phyloP scores from a whole-genome alignment of 2,329 filamentous ascomycete species.

The Davidsoniella eucalypti region DNA sequence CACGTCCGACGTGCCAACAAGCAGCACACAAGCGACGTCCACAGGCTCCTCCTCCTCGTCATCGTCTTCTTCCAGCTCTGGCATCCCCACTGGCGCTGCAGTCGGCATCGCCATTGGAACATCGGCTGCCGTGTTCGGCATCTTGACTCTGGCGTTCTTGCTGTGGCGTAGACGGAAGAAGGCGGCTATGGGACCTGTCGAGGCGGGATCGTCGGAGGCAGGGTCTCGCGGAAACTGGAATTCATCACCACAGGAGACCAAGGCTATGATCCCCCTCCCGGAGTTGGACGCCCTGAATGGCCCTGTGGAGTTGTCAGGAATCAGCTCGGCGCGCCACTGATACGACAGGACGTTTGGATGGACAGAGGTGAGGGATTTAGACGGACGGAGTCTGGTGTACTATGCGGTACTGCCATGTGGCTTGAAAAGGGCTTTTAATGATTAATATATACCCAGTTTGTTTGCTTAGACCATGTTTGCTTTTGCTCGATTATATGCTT shows the following conservation, averaged over 20 bases:
- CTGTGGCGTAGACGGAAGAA: not conserved
- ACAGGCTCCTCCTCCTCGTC: not conserved
- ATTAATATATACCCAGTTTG: no score
- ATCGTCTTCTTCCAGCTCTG: not conserved
- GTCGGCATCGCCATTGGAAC: constrained; percentile 14
- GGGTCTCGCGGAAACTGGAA: not conserved
- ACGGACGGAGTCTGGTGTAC: no score
- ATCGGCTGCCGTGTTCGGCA: constrained; percentile 6
- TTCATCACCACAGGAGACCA: not conserved
- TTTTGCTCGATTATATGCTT: no score
- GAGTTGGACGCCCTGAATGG: not conserved
- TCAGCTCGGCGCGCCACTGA: no score
- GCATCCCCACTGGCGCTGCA: constrained; percentile 5
- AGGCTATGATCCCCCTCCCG: not conserved
- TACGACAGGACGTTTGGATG: no score
- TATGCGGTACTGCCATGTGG: no score
- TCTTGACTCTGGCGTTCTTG: not conserved
- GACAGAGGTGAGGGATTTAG: no score
- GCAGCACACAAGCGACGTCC: not conserved
- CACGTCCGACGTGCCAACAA: not conserved
- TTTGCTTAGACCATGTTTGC: no score
- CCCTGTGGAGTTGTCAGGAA: not conserved
- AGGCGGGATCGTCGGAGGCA: constrained; percentile 17
- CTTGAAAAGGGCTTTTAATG: no score
- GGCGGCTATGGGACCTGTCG: not conserved